Evolutionary conservation across 768 basidiomycete species (phyloP), one percentile per base, ranked within the genome.

Genomic region (Lactifluus piperatus): DNA sequence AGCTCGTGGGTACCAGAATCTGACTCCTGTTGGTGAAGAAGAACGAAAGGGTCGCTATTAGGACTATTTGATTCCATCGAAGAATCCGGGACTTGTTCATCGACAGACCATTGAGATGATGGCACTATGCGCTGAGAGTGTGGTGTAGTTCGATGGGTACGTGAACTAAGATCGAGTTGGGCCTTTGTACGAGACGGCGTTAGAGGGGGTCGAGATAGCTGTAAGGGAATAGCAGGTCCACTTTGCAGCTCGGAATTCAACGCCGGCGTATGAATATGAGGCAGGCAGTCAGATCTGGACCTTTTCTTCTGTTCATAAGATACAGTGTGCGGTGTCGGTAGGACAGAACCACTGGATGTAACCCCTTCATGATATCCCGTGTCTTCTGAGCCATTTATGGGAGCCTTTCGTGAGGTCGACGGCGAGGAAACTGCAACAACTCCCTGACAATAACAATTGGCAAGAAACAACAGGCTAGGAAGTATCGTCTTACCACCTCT

Each of bases 121-220:
- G 60, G 60, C 24, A 61, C 60, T 16, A 61, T 56, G 29, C 60
- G 54, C 45, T 61, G 60, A n/a, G 60, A 56, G 5, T 61, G 44
- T 9, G 60, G 60, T 2, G 60, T 61, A 46, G 44, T 52, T 18
- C 44, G 60, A 41, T 22, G n/a, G 11, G 34, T 4, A 24, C 2
- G 27, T 18, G 36, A 2, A 51, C 30, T 30, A 18, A 39, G 16
- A 32, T 48, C 2, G 13, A 22, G 4, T 34, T 32, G 51, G 27
- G 30, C 16, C 37, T 46, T 61, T 27, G 60, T 20, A 26, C 54
- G 50, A 29, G 59, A 32, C 3, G 59, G 59, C 9, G 59, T 60
- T 32, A 41, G 16, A 50, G 47, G 57, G 29, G 51, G 27, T 34
- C 37, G 54, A 22, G 29, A 44, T 2, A 13, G 26, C 4, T 7